Conservation (phyloP, 2,329 filamentous ascomycete genomes). For the Colletotrichum gloeosporioides region DNA sequence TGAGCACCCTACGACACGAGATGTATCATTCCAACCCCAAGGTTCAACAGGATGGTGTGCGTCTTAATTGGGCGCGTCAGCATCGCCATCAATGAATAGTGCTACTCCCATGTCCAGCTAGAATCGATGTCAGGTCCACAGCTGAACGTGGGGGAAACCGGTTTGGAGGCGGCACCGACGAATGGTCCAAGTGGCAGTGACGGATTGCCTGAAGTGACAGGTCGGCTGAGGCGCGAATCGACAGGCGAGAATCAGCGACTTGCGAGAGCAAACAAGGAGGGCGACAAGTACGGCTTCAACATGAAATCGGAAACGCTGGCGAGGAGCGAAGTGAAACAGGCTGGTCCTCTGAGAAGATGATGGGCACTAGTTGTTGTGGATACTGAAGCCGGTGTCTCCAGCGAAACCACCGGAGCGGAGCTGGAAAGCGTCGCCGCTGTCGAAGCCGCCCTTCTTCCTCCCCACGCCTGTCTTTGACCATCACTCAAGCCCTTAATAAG, state of each 20-base stretch:
- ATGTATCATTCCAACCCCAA: neutral
- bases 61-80: no score
- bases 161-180: neutral
- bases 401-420: neutral
- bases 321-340: no score
- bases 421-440: neutral
- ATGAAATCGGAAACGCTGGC: neutral
- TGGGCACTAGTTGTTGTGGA: no score
- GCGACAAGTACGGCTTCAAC: neutral
- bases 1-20: neutral
- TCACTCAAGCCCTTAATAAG: neutral
- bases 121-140: neutral
- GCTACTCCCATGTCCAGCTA: neutral
- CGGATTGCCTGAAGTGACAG: neutral
- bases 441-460: neutral
- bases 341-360: neutral
- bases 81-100: no score
- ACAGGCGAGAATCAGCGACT: no score
- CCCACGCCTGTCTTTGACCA: neutral
- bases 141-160: neutral
- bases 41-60: no score
- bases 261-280: neutral
- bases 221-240: no score
- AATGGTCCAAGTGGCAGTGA: neutral
- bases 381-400: neutral